Base-by-base conservation (phyloP, 305 asterid genomes). In the Striga hermonthica region DNA sequence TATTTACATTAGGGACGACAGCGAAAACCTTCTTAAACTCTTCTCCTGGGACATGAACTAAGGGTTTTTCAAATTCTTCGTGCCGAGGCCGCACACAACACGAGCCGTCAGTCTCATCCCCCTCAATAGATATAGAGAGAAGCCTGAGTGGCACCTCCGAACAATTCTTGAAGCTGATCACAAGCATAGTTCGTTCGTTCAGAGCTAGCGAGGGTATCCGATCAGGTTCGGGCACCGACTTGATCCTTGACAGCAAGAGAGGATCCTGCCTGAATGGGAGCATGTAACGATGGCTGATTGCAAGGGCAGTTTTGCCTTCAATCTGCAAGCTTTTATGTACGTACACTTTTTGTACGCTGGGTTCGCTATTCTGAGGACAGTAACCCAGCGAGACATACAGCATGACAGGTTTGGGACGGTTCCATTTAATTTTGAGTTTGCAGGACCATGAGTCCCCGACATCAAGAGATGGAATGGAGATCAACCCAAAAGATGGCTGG, bases 401-500 rank as follows among this genome's bases (percentile, higher is more conserved):
- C 97, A 94, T 88, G 67, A 94, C 75, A 35, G 99, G 99, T 80
- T 94, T 94, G 36, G 99, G 95, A 43, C 96, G 95, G 72, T 90
- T 86, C 99, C 99, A 94, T 80, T 78, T 84, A 66, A 94, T 94
- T 74, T 88, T 84, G 65, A 94, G 90, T 72, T 81, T 84, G 88
- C 97, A 86, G 62, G 93, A 90, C 97, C 99, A 94, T 4, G 79
- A 78, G 8, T 79, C 84, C 50, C 91, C 97, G 64, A 81, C 88
- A 28, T 71, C 79, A 57, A 94, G 76, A 79, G 85, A 69, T 5
- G 99, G 99, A 34, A 94, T 86, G 67, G 97, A 86, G 63, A 94
- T 79, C 78, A 88, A 85, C 66, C 97, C 99, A 71, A 94, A 94
- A 52, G 99, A 88, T 58, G 97, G 95, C 80, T 94, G 97, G 65